Conservation (phyloP, 345 rosid species). For the Citrus glauca region DNA sequence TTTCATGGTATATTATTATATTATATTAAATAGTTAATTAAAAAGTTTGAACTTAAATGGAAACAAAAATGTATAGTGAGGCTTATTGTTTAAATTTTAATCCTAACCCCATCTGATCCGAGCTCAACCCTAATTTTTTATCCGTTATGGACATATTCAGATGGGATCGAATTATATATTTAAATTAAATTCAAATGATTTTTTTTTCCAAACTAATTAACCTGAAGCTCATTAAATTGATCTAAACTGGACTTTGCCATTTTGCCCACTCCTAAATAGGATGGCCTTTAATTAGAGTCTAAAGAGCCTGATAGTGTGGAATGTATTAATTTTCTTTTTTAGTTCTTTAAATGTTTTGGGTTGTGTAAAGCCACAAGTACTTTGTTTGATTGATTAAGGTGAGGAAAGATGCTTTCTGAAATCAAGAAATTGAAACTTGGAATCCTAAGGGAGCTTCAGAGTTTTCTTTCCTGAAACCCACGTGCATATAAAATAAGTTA, state of each 20-base stretch:
- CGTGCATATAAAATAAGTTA: too few relatives aligned
- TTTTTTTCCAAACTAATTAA: too few relatives aligned
- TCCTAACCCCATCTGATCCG: too few relatives aligned
- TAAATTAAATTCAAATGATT: rapidly evolving
- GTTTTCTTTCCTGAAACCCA: too few relatives aligned
- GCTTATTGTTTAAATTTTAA: too few relatives aligned
- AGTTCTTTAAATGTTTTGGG: neutral
- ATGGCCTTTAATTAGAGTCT: too few relatives aligned
- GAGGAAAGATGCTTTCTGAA: neutral
- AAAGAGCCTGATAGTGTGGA: too few relatives aligned
- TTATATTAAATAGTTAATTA: too few relatives aligned
- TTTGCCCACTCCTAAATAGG: rapidly evolving
- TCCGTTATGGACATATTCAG: rapidly evolving
- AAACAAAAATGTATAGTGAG: too few relatives aligned
- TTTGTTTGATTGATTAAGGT: neutral
- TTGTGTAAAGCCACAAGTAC: neutral
- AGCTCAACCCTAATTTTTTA: too few relatives aligned
- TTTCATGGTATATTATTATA: too few relatives aligned
- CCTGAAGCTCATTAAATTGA: rapidly evolving
- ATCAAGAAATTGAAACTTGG: conserved; percentile 3
- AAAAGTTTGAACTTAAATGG: too few relatives aligned
- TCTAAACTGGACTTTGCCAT: rapidly evolving
- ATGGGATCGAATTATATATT: rapidly evolving
- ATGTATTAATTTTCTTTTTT: neutral
- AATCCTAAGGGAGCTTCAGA: conserved; percentile 9